phyloP scores from a whole-genome alignment of 768 basidiomycete genomes.

The Tricholoma furcatifolium region DNA sequence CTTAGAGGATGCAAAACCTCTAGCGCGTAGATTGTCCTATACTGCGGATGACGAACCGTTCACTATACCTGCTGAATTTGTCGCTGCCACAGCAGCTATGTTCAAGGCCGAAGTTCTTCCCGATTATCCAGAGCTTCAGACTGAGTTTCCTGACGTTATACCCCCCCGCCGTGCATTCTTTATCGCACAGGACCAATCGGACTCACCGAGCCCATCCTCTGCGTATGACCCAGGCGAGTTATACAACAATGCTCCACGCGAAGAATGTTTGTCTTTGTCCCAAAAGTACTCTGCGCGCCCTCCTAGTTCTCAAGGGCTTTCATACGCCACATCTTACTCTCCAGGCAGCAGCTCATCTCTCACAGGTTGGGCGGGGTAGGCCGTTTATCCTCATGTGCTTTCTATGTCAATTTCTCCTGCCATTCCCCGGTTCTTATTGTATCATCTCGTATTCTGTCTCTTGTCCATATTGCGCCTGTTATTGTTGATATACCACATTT shows the following conservation, averaged over 20 bases:
- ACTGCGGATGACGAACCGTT: slow-evolving; percentile 35
- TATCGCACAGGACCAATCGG: slow-evolving; percentile 15
- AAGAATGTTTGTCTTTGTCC: slow-evolving; percentile 8
- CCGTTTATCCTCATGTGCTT: slow-evolving; percentile 15
- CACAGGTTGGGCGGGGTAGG: slow-evolving; percentile 48
- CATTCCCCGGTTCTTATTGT: neutral
- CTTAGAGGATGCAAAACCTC: slow-evolving; percentile 1
- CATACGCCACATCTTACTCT: slow-evolving; percentile 24
- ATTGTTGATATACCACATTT: neutral
- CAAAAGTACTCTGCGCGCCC: slow-evolving; percentile 5
- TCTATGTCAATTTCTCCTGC: neutral
- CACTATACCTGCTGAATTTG: slow-evolving; percentile 33
- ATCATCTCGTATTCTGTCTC: neutral
- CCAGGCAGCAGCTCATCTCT: slow-evolving; percentile 37
- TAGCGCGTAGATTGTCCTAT: slow-evolving; percentile 16
- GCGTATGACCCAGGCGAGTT: slow-evolving; percentile 17
- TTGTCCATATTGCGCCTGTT: too few relatives aligned
- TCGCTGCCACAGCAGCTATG: slow-evolving; percentile 31
- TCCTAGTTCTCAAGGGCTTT: slow-evolving; percentile 11
- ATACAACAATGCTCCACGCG: slow-evolving; percentile 12
- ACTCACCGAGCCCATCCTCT: slow-evolving; percentile 16
- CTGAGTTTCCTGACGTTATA: slow-evolving; percentile 12
- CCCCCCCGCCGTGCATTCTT: slow-evolving; percentile 17
- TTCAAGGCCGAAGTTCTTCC: slow-evolving; percentile 34
- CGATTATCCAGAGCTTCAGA: slow-evolving; percentile 29